Evolutionary conservation across 2,329 filamentous ascomycete species (phyloP).

Genomic region (Claviceps sp.): DNA sequence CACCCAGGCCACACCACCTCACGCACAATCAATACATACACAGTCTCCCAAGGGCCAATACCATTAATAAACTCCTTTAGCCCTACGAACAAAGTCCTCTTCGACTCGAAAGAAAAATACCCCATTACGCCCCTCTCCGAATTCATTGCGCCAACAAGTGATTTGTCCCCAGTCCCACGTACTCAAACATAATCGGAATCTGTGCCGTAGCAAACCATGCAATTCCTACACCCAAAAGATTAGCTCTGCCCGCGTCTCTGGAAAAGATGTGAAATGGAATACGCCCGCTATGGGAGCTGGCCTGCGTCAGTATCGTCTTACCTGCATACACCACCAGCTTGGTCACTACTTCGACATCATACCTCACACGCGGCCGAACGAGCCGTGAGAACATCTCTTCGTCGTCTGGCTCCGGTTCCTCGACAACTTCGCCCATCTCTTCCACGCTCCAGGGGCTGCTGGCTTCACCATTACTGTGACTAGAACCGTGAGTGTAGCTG

Average conservation of each 20-base stretch:
- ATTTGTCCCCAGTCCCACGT: slow-evolving; percentile 37
- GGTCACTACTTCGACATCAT: slow-evolving; percentile 97
- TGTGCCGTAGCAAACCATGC: slow-evolving; percentile 66
- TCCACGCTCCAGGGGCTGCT: slow-evolving; percentile 14
- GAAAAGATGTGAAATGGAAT: no score
- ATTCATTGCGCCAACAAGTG: slow-evolving; percentile 17
- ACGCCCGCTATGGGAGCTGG: no score
- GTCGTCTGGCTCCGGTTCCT: slow-evolving; percentile 46
- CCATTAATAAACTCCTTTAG: no score
- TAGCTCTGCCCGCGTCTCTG: background rate
- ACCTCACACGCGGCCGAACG: slow-evolving; percentile 76
- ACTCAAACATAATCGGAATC: slow-evolving; percentile 61
- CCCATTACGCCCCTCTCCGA: no score
- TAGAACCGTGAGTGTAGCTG: slow-evolving; percentile 16
- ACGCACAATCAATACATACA: no score
- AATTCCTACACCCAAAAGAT: slow-evolving; percentile 44
- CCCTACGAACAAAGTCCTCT: no score
- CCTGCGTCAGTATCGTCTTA: slow-evolving; percentile 20
- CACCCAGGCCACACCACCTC: no score
- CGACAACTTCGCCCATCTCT: slow-evolving; percentile 7
- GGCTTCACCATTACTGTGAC: slow-evolving; percentile 63
- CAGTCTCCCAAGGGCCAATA: no score
- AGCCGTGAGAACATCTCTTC: slow-evolving; percentile 73
- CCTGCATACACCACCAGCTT: slow-evolving; percentile 92
- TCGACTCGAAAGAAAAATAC: no score